phyloP scores from a whole-genome alignment of 371 early-diverging fungal species.

The Synchytrium microbalum region DNA sequence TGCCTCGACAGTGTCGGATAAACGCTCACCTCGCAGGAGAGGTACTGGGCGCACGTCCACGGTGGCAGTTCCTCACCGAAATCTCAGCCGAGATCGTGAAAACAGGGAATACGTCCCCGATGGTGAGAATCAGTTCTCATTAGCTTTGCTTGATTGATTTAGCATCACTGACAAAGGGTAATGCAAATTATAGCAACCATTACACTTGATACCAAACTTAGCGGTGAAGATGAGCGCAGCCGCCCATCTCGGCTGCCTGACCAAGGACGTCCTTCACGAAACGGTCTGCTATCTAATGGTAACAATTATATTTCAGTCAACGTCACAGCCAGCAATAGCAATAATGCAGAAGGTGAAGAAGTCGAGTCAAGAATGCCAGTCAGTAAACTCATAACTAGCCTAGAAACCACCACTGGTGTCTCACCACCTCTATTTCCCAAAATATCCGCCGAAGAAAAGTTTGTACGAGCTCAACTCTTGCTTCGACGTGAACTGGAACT shows the following conservation, averaged over 20 bases:
- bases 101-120: neutral
- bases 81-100: neutral
- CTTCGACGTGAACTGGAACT: slow-evolving; percentile 67
- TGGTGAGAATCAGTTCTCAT: too few species aligned
- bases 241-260: too few species aligned
- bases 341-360: too few species aligned
- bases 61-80: neutral
- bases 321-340: too few species aligned
- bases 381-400: slow-evolving; percentile 14
- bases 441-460: slow-evolving; percentile 69
- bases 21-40: neutral
- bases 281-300: too few species aligned
- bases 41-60: neutral
- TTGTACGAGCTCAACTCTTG: slow-evolving; percentile 66
- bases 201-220: neutral
- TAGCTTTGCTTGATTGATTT: neutral
- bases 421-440: slow-evolving; percentile 66
- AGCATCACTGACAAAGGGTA: neutral
- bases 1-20: neutral
- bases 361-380: neutral
- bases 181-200: neutral
- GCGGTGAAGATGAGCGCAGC: too few species aligned
- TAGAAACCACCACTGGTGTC: slow-evolving; percentile 58
- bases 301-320: too few species aligned
- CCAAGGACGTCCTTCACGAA: too few species aligned